Evolutionary conservation across 2,329 filamentous ascomycete genomes (phyloP), one percentile per base, ranked within the genome.

Genomic region (Diaporthe sp.): DNA sequence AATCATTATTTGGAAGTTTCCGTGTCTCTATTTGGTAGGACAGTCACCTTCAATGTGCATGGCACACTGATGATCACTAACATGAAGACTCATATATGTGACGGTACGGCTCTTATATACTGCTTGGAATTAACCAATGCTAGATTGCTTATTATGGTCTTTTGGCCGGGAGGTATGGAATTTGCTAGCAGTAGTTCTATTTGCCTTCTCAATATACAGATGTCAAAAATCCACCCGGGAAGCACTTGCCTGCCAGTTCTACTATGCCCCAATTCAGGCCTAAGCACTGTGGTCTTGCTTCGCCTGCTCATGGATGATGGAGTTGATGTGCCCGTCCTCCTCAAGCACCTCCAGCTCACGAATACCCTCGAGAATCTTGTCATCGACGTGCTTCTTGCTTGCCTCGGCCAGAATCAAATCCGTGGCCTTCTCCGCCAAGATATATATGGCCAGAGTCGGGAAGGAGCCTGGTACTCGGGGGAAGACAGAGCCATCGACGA

Each of bases 301-400:
- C 8, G 67, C 49, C 39, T 71, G 67, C 37, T 55, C 49, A 28
- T 39, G 39, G 46, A 71, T 46, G 19, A 71, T 71, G n/a, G 49
- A 28, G 67, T 71, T 71, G 39, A 55, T 42, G 19, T 55, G 53
- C 28, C 8, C 17, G 39, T 71, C 67, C 39, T 71, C 67, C 49
- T 55, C 67, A 31, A 71, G 67, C 34, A 57, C 67, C 10, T 71
- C 67, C 22, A 71, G 39, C 67, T 71, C 44, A 25, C 19, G 49
- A 19, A 71, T 15, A 9, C 67, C 67, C 51, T 68, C 44, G 9
- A 75, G 42, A 2, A 78, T 73, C 13, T 75, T 77, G 22, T 80
- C 78, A 71, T 77, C 77, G 25, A 17, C 42, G 25, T 65, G 19
- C 17, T 49, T 34, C 17, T 49, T 49, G 4, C 42, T 65, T 17